A percentile compares a stretch with the other conserved stretches of the same genome.
phyloP scores from a whole-genome alignment of 306 rosid species.

The Hylodesmum podocarpum region DNA sequence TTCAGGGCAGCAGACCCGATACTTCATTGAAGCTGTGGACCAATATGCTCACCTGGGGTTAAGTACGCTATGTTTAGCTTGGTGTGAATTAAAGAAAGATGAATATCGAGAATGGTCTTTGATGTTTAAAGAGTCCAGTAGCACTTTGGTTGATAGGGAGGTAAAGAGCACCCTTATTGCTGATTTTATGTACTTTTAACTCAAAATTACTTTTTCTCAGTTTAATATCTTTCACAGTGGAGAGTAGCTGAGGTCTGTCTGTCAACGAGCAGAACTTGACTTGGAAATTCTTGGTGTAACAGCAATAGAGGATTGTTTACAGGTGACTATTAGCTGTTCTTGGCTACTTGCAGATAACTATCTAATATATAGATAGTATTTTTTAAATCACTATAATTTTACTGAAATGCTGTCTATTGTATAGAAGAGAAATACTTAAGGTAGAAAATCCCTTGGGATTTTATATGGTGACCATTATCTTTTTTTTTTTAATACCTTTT shows the following conservation, averaged over 20 bases:
- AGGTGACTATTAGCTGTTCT: slow-evolving; percentile 55
- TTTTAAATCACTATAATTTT: slow-evolving; percentile 14
- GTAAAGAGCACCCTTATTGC: slow-evolving; percentile 47
- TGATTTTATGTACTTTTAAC: slow-evolving; percentile 5
- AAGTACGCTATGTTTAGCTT: slow-evolving; percentile 88
- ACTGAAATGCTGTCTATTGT: slow-evolving; percentile 2
- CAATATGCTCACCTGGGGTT: slow-evolving; percentile 92
- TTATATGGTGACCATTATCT: background rate
- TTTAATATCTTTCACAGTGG: slow-evolving; percentile 69
- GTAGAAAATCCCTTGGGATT: background rate
- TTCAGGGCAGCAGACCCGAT: slow-evolving; percentile 95
- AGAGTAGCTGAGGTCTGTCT: slow-evolving; percentile 94
- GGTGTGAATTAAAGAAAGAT: slow-evolving; percentile 84
- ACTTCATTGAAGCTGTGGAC: slow-evolving; percentile 84
- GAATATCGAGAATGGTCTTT: slow-evolving; percentile 88
- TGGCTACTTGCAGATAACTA: slow-evolving; percentile 8
- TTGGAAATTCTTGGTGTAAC: slow-evolving; percentile 94
- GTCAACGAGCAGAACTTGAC: slow-evolving; percentile 88
- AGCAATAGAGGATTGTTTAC: slow-evolving; percentile 93
- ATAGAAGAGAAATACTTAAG: background rate
- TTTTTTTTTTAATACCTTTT: slow-evolving; percentile 34
- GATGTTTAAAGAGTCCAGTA: slow-evolving; percentile 92
- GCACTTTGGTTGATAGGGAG: slow-evolving; percentile 97
- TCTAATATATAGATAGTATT: slow-evolving; percentile 5
- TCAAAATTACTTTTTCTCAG: slow-evolving; percentile 18